Conservation (phyloP, 306 rosid genomes). For the Dalbergia cultrata region DNA sequence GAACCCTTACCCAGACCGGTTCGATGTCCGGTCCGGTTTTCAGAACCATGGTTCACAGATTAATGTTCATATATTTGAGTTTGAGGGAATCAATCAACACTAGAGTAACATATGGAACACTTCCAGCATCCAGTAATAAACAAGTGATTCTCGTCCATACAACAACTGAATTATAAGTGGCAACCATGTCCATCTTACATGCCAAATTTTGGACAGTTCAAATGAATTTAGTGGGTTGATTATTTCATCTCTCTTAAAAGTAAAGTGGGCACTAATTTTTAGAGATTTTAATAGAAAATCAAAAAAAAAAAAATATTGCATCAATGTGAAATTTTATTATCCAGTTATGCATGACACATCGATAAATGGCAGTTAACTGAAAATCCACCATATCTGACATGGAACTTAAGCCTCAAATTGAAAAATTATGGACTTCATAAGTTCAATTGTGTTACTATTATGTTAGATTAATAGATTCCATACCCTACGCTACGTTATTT, state of each 20-base stretch:
- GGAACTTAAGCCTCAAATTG: neutral
- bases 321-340: neutral
- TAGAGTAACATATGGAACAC: neutral
- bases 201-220: slow-evolving; percentile 10
- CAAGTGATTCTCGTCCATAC: neutral
- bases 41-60: neutral
- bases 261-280: slow-evolving; percentile 17
- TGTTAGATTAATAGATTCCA: slow-evolving; percentile 14
- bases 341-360: slow-evolving; percentile 12
- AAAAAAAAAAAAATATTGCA: slow-evolving; percentile 23
- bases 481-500: slow-evolving; percentile 6
- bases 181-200: slow-evolving; percentile 6
- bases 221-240: slow-evolving; percentile 1
- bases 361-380: neutral
- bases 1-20: no score
- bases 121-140: neutral
- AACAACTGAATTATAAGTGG: neutral
- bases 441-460: slow-evolving; percentile 13
- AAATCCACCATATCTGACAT: slow-evolving; percentile 9
- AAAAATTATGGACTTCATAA: neutral
- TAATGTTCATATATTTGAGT: neutral
- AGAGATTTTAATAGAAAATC: neutral
- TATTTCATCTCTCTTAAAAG: slow-evolving; percentile 13
- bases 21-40: no score
- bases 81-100: slow-evolving; percentile 7